Evolutionary conservation across 2,329 filamentous ascomycete genomes (phyloP).

Genomic region (Sclerotiophoma versabilis): DNA sequence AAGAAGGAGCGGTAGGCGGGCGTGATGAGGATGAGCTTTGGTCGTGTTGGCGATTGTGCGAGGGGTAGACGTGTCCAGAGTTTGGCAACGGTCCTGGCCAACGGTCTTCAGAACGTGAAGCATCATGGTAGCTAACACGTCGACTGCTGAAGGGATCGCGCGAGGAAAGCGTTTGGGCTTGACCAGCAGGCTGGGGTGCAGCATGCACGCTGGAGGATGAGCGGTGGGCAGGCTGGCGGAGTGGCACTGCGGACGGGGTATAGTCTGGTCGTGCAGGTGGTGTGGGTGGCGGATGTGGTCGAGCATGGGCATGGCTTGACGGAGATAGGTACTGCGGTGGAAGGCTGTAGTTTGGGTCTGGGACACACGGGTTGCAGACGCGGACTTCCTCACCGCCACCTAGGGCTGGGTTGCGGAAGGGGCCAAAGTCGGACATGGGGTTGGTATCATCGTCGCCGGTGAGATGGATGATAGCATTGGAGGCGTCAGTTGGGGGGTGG

Average conservation of each 20-base stretch:
- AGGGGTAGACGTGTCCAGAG: slow-evolving; percentile 20
- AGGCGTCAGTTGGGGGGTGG: slow-evolving; percentile 61
- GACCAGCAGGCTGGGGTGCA: slow-evolving; percentile 23
- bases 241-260: slow-evolving; percentile 14
- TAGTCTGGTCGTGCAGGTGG: slow-evolving; percentile 18
- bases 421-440: slow-evolving; percentile 37
- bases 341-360: slow-evolving; percentile 69
- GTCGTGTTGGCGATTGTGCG: slow-evolving; percentile 17
- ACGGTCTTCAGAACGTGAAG: slow-evolving; percentile 29
- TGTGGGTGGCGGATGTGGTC: not conserved
- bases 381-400: slow-evolving; percentile 73
- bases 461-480: slow-evolving; percentile 51
- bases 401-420: slow-evolving; percentile 57
- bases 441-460: slow-evolving; percentile 50
- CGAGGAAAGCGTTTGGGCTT: slow-evolving; percentile 27
- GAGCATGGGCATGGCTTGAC: not conserved
- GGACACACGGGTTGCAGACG: slow-evolving; percentile 76
- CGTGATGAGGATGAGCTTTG: slow-evolving; percentile 22
- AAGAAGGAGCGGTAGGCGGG: slow-evolving; percentile 6
- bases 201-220: slow-evolving; percentile 31
- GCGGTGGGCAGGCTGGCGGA: slow-evolving; percentile 30
- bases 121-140: slow-evolving; percentile 35
- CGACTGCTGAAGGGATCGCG: slow-evolving; percentile 32
- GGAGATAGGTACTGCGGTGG: slow-evolving; percentile 56
- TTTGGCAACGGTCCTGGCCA: slow-evolving; percentile 34